Evolutionary conservation across 805 yeast genomes (phyloP).

Genomic region (Spathaspora boniae): DNA sequence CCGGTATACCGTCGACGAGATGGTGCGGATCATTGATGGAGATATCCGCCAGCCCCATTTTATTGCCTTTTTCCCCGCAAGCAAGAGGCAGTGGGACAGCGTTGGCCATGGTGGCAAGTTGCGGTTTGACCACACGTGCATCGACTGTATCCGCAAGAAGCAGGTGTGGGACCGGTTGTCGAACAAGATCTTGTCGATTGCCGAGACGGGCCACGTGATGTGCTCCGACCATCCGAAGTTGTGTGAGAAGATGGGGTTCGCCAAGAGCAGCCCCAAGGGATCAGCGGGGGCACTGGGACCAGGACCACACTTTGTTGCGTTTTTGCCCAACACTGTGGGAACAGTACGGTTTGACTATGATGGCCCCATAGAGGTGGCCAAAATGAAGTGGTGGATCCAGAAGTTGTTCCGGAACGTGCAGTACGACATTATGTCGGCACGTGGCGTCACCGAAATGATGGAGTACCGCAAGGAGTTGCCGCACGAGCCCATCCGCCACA

Average conservation of each 20-base stretch:
- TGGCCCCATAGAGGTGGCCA: conserved; percentile 27
- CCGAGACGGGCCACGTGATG: conserved; percentile 55
- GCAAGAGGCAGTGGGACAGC: conserved; percentile 36
- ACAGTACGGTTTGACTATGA: conserved; percentile 48
- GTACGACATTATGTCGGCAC: conserved; percentile 30
- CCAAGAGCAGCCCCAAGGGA: no score
- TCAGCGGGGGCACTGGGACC: conserved; percentile 12
- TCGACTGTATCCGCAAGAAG: conserved; percentile 49
- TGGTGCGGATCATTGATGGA: conserved; percentile 52
- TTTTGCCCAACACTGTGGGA: conserved; percentile 50
- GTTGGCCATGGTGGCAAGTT: conserved; percentile 26
- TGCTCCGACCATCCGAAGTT: conserved; percentile 50
- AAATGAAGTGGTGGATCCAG: conserved; percentile 42
- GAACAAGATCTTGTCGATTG: conserved; percentile 38
- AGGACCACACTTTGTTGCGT: conserved; percentile 44
- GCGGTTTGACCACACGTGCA: conserved; percentile 39
- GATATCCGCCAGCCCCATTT: conserved; percentile 47
- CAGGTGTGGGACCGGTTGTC: conserved; percentile 58
- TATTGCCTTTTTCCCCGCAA: conserved; percentile 65
- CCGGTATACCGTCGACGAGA: conserved; percentile 34
- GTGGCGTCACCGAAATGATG: conserved; percentile 27
- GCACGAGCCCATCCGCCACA: conserved; percentile 25
- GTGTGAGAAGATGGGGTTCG: conserved; percentile 51
- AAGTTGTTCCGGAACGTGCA: conserved; percentile 46
- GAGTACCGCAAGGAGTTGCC: conserved; percentile 27